Conservation (phyloP, 1,284 basidiomycete species). For the Rhodofomes roseus region DNA sequence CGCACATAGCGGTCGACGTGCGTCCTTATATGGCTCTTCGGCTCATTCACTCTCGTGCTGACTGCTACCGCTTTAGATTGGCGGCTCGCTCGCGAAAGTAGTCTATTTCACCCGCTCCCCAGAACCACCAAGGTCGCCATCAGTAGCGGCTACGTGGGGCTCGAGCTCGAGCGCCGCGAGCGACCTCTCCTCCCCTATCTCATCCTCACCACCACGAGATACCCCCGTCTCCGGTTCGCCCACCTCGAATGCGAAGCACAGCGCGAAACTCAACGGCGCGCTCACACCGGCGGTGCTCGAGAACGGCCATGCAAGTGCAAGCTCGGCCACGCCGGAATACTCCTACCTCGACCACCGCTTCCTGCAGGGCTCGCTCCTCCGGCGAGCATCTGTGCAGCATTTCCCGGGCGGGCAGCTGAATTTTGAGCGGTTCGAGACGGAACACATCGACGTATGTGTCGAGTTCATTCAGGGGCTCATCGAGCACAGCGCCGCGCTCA, state of each 20-base stretch:
- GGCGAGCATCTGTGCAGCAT: conserved; percentile 69
- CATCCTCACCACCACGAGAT: conserved; percentile 14
- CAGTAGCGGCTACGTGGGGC: conserved; percentile 54
- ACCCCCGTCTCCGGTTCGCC: conserved; percentile 14
- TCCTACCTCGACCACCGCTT: conserved; percentile 45
- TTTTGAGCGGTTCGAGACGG: conserved; percentile 97
- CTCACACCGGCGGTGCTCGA: conserved; percentile 80
- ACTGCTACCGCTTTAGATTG: conserved; percentile 61
- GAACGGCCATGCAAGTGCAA: conserved; percentile 25
- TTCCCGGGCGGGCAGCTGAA: conserved; percentile 97
- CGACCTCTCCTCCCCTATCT: conserved; percentile 36
- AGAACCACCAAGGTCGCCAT: conserved; percentile 70
- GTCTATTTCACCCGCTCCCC: conserved; percentile 96
- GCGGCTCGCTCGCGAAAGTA: conserved; percentile 96
- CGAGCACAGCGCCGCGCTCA: conserved; percentile 81
- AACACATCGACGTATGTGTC: conserved; percentile 84
- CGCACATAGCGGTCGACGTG: conserved; percentile 93
- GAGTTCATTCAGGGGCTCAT: conserved; percentile 89
- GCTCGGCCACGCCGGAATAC: conserved; percentile 15
- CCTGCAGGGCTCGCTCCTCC: conserved; percentile 62
- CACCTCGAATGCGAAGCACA: conserved; percentile 15
- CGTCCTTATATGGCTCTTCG: conserved; percentile 29
- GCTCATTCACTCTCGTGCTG: background rate
- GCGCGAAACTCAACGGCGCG: conserved; percentile 56
- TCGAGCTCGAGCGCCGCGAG: conserved; percentile 38